Base-by-base conservation (phyloP, 2,329 filamentous ascomycete species). In the Neofusicoccum kwambonambiense region DNA sequence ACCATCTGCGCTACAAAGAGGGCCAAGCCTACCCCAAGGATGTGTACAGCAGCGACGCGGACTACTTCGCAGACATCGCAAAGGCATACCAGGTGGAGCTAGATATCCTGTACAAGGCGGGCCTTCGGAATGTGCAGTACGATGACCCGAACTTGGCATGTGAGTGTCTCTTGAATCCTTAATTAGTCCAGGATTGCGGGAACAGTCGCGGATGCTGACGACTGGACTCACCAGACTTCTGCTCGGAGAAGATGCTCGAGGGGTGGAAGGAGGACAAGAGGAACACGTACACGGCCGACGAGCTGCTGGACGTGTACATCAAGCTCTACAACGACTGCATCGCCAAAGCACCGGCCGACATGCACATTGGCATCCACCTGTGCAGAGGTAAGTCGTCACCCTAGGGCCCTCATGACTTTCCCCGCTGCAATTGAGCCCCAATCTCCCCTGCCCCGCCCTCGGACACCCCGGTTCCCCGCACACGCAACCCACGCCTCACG, bases 321-420 rank as follows among this genome's bases (percentile, higher is more conserved):
- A 80, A 83, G 65, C 84, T 91, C 66, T 92, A 92, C 82, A 92
- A 92, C 73, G 86, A 89, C 75, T 86, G 83, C 71, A 81, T 91
- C 71, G 77, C 82, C 70, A 84, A 85, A 68, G 78, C 84, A 0
- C 88, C 89, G 0, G 73, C 81, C 2, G 89, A 92, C 73, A 85
- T 92, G 81, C 89, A 91, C 76, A 83, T 90, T 1, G 90, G 90
- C 52, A 86, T 93, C 9, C 90, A 93, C 72, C 81, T 92, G 62
- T 92, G 90, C 81, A 71, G 78, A 34, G 71, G 69, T 65, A 44
- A 54, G 49, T 69, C 2, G 27, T 41, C 45, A 31, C 8, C 41
- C 35, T 35, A 17, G 22, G 34, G 37, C 37, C 13, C 5, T 15
- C 13, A 31, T 22, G 31, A 45, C 17, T n/a, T 62, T 50, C 56